Evolutionary conservation across 805 yeast species (phyloP), one percentile per base, ranked within the genome.

Genomic region (Saccharomyces paradoxus): DNA sequence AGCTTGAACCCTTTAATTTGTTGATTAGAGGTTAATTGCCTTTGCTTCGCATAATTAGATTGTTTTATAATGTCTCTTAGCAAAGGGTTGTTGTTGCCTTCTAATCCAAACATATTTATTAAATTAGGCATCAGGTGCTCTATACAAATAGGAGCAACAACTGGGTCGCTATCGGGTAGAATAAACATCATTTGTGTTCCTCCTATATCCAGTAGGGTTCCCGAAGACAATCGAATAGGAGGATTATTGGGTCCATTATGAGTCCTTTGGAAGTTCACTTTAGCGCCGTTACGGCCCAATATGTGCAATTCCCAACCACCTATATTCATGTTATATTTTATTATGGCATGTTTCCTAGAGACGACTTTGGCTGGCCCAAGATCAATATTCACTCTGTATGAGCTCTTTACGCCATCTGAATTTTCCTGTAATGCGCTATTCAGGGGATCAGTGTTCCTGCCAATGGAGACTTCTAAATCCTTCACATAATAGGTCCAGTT

Each of bases 121-220:
- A 70, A 58, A 56, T 67, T 71, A 21, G 74, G 67, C 6, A 70
- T 64, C 51, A 75, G 58, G 30, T 66, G 57, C 22, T 68, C 70
- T 46, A 77, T 55, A 2, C 74, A 64, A 46, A 57, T 55, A 22
- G 64, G 67, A 4, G 87, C 80, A 7, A 91, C 77, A 32, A 71
- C 73, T 2, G 97, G 96, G 12, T 82, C 81, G 4, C 88, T 83
- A 68, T 91, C 97, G 1, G 99, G 99, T 60, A 94, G 75, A 41
- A 94, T 94, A 67, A 94, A 94, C 96, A 94, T 92, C 98, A 94
- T 94, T 71, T 94, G 98, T 10, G 96, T 90, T 5, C 97, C 97
- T 17, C 98, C 98, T 49, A 94, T 84, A 64, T 94, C 99, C 55
- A 94, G 72, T 17, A 94, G 82, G 46, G 92, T 87, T n/a, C 99